A percentile compares a stretch with the other conserved stretches of the same genome.
These are phyloP conservation scores for Albatrellus sp. DNA, from an alignment of 1,284 basidiomycete species.

Conservation along the genomic window DNA sequence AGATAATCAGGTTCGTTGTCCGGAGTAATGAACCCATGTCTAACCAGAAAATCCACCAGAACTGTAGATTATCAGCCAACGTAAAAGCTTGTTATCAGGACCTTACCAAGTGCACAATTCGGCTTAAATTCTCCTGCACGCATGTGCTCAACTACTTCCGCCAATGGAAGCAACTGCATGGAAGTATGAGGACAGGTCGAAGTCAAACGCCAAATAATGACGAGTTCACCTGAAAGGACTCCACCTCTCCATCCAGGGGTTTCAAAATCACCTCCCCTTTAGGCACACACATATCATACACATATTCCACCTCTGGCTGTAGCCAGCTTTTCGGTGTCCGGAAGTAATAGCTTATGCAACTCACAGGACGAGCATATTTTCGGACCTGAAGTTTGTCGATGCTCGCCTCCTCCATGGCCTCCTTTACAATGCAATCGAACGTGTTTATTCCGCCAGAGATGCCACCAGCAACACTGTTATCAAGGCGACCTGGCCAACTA, in stretches of 20 bases:
- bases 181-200: neutral
- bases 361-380: conserved; percentile 43
- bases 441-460: conserved; percentile 65
- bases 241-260: conserved; percentile 88
- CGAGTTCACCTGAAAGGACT: conserved; percentile 63
- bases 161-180: conserved; percentile 44
- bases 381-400: conserved; percentile 53
- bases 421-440: conserved; percentile 78
- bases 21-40: conserved; percentile 64
- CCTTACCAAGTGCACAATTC: conserved; percentile 68
- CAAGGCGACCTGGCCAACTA: conserved; percentile 67
- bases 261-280: conserved; percentile 43
- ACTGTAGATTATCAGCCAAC: conserved; percentile 27
- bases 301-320: conserved; percentile 80
- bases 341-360: conserved; percentile 58
- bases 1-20: conserved; percentile 68
- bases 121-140: conserved; percentile 68
- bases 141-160: conserved; percentile 43
- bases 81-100: neutral
- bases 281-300: conserved; percentile 72
- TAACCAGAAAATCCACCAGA: conserved; percentile 75
- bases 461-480: conserved; percentile 74
- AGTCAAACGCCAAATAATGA: neutral
- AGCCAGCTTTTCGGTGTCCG: conserved; percentile 66
- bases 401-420: conserved; percentile 88